Conservation (phyloP, 345 rosid genomes). For the Brassica napus region Da-Ae NC_063450.1:45988501-45989000, state of each 20-base stretch:
- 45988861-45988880: background rate
- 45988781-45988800: background rate
- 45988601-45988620: conserved; percentile 12
- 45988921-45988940: background rate
- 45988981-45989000: background rate
- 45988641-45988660: conserved; percentile 13
- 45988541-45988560: conserved; percentile 7
- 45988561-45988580: background rate
- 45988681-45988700: background rate
- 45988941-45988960: conserved; percentile 2
- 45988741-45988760: background rate
- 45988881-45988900: background rate
- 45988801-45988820: background rate
- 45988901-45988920: background rate
- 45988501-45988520: background rate
- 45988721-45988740: background rate
- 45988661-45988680: conserved; percentile 8
- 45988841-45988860: background rate
- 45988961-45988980: background rate
- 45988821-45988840: conserved; percentile 4
- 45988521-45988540: background rate
- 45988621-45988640: background rate
- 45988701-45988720: background rate
- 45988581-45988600: background rate
- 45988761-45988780: background rate